Conservation (phyloP, 75 land plant genomes). For the Ceratopteris richardii region DNA sequence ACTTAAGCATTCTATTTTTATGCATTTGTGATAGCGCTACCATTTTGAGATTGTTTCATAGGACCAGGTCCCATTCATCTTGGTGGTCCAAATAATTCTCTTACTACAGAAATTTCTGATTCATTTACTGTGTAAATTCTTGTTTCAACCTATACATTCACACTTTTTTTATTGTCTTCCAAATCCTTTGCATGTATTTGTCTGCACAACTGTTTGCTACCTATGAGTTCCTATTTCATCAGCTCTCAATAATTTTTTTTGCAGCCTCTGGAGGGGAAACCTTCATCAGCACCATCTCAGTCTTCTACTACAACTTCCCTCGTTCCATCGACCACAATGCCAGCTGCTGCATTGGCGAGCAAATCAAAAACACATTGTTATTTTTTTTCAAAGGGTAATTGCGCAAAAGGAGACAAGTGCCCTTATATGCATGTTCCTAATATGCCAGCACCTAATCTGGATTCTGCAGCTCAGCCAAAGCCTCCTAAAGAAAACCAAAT, state of each 20-base stretch:
- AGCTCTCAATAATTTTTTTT: background rate
- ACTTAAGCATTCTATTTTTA: background rate
- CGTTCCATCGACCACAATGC: background rate
- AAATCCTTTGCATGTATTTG: background rate
- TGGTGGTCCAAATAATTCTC: background rate
- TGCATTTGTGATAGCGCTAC: background rate
- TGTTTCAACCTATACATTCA: background rate
- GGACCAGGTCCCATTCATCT: background rate
- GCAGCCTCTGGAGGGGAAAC: background rate
- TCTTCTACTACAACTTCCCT: no score
- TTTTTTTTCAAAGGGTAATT: conserved; percentile 51
- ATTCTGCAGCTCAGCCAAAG: no score
- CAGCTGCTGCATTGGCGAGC: background rate
- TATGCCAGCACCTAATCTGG: background rate
- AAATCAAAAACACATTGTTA: conserved; percentile 45
- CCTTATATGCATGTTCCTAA: conserved; percentile 56
- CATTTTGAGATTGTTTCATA: background rate
- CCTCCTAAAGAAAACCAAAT: no score
- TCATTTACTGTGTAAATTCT: background rate
- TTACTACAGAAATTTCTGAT: background rate
- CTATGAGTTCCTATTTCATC: background rate
- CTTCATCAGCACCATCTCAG: background rate
- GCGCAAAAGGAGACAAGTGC: conserved; percentile 82
- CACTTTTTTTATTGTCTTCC: background rate
- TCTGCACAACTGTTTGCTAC: background rate